Evolutionary conservation across 208 protist genomes (phyloP).

Genomic region (Acanthamoeba royreba): DNA sequence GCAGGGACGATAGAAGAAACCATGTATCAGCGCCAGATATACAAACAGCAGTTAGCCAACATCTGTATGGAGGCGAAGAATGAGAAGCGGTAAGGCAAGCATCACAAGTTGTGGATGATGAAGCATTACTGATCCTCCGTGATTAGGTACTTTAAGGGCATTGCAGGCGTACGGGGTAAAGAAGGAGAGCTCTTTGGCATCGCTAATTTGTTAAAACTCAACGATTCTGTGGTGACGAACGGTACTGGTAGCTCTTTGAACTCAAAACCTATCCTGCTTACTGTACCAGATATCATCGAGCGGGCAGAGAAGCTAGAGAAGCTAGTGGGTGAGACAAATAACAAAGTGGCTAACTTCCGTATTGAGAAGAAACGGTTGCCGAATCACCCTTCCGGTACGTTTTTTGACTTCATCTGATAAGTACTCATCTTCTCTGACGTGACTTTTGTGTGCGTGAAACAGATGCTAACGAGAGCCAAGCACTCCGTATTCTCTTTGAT

Average conservation of each 20-base stretch:
- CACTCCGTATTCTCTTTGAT: neutral
- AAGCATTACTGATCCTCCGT: neutral
- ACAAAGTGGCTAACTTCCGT: no score
- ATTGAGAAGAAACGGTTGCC: no score
- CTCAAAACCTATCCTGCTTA: neutral
- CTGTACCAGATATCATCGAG: conserved; percentile 28
- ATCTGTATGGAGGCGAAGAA: conserved; percentile 36
- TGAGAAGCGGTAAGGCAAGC: conserved; percentile 22
- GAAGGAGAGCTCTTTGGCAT: conserved; percentile 64
- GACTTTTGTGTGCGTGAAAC: no score
- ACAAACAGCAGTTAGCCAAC: conserved; percentile 67
- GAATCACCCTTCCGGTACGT: no score
- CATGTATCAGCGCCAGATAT: conserved; percentile 76
- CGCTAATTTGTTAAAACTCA: conserved; percentile 50
- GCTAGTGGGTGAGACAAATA: neutral
- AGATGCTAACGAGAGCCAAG: neutral
- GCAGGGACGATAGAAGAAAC: conserved; percentile 90
- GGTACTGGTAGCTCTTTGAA: neutral
- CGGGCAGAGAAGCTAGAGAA: conserved; percentile 44
- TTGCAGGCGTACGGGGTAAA: conserved; percentile 50
- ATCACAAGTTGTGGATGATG: neutral
- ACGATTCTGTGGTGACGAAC: conserved; percentile 48
- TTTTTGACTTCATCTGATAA: no score
- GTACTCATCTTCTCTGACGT: no score
- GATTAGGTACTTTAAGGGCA: conserved; percentile 55